phyloP scores from a whole-genome alignment of 108 stramenopile species.

The Fragilariopsis cylindrus region DNA sequence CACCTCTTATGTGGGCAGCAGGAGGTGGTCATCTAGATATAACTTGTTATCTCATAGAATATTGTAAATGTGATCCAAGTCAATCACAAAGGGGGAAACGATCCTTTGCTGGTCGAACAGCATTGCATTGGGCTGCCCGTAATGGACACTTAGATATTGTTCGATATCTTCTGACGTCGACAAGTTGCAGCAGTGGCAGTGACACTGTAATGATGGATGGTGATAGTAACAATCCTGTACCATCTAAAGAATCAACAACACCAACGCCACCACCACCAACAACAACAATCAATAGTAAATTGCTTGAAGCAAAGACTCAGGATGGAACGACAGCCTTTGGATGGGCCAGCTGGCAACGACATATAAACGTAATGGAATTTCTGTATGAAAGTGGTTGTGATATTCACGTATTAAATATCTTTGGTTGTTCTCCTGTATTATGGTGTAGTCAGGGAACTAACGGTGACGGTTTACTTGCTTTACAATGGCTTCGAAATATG shows the following conservation, averaged over 20 bases:
- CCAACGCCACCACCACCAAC: neutral
- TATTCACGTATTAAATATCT: conserved; percentile 57
- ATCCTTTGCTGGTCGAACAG: conserved; percentile 78
- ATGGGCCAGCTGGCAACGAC: conserved; percentile 87
- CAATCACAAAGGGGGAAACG: conserved; percentile 63
- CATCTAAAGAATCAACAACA: neutral
- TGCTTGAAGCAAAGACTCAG: conserved; percentile 64
- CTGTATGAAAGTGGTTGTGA: conserved; percentile 51
- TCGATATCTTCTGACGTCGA: conserved; percentile 46
- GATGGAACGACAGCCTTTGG: conserved; percentile 90
- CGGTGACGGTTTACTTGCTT: conserved; percentile 32
- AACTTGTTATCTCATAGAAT: conserved; percentile 54
- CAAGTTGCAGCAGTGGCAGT: neutral
- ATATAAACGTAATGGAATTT: conserved; percentile 67
- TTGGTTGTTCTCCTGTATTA: conserved; percentile 82
- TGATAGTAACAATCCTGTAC: too few relatives aligned
- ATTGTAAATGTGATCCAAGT: conserved; percentile 58
- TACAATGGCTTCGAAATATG: conserved; percentile 58
- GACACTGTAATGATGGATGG: conserved; percentile 27
- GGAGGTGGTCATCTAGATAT: conserved; percentile 73
- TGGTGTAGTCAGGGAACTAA: conserved; percentile 79
- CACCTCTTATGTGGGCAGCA: conserved; percentile 75
- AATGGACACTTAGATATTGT: conserved; percentile 79
- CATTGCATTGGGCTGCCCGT: conserved; percentile 87
- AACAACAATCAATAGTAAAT: neutral